phyloP scores from a whole-genome alignment of 768 basidiomycete genomes.

The Lepiota venenata region DNA sequence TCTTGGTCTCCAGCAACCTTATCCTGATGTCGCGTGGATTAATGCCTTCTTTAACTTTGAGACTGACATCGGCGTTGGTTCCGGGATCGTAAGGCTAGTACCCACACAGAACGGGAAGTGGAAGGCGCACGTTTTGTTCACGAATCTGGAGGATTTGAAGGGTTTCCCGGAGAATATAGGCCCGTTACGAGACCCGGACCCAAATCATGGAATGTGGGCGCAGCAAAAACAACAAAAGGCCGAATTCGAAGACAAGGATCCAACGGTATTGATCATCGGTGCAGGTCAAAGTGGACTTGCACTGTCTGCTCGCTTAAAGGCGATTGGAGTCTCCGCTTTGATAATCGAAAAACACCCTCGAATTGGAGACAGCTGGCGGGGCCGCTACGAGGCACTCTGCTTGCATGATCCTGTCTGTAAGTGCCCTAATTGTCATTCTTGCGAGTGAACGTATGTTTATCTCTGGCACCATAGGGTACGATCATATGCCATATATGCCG shows the following conservation, averaged over 20 bases:
- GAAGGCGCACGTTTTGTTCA: slow-evolving; percentile 51
- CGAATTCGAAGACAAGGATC: slow-evolving; percentile 42
- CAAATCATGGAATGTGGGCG: slow-evolving; percentile 50
- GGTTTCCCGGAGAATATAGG: slow-evolving; percentile 41
- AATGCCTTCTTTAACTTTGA: slow-evolving; percentile 44
- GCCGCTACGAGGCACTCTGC: slow-evolving; percentile 55
- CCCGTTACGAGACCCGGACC: slow-evolving; percentile 28
- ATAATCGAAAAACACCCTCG: slow-evolving; percentile 54
- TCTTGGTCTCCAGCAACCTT: slow-evolving; percentile 27
- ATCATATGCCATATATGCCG: slow-evolving; percentile 48
- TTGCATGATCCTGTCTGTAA: slow-evolving; percentile 52
- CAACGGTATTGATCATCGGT: slow-evolving; percentile 53
- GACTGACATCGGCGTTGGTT: slow-evolving; percentile 35
- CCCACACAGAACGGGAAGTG: slow-evolving; percentile 34
- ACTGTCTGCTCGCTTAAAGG: slow-evolving; percentile 57
- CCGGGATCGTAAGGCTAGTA: slow-evolving; percentile 44
- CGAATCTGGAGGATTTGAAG: slow-evolving; percentile 46
- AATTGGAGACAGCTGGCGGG: slow-evolving; percentile 61
- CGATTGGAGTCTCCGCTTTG: slow-evolving; percentile 47
- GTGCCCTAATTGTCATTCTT: slow-evolving; percentile 14
- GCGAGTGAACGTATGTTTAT: slow-evolving; percentile 15
- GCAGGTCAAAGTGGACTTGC: slow-evolving; percentile 62
- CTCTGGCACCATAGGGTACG: slow-evolving; percentile 21
- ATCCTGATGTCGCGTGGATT: slow-evolving; percentile 44
- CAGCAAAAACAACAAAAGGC: slow-evolving; percentile 32